Evolutionary conservation across 2,329 filamentous ascomycete genomes (phyloP).

Genomic region (Stemphylium vesicarium): DNA sequence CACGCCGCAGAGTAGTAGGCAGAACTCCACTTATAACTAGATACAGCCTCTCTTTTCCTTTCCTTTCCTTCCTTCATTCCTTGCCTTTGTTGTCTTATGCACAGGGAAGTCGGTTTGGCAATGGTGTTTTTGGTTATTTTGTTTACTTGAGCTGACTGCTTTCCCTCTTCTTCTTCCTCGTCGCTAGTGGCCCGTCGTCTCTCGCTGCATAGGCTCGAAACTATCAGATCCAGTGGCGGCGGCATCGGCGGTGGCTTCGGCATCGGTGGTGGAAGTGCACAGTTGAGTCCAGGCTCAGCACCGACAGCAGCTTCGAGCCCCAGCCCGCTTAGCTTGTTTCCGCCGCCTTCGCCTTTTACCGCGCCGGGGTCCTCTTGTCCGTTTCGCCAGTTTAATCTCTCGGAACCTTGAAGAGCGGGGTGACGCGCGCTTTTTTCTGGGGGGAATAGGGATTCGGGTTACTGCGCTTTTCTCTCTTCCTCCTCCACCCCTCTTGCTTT

Average conservation of each 20-base stretch:
- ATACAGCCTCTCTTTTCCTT: not conserved
- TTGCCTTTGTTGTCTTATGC: not conserved
- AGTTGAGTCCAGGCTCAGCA: not conserved
- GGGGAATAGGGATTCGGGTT: too few species aligned
- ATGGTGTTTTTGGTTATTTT: not conserved
- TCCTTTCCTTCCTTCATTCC: not conserved
- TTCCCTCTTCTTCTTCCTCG: not conserved
- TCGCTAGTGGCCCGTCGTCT: conserved; percentile 10
- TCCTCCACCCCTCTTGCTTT: not conserved
- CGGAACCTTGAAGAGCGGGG: conserved; percentile 16
- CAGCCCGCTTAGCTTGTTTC: not conserved
- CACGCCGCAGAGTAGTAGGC: conserved; percentile 30
- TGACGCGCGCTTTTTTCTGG: too few species aligned
- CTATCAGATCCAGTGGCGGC: not conserved
- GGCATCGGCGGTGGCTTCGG: too few species aligned
- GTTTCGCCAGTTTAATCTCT: conserved; percentile 10
- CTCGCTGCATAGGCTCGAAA: conserved; percentile 4
- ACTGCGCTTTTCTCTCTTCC: too few species aligned
- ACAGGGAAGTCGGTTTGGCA: not conserved
- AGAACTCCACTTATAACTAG: conserved; percentile 46
- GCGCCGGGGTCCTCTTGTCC: not conserved
- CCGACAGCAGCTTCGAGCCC: not conserved
- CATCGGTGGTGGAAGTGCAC: too few species aligned
- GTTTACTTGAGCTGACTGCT: conserved; percentile 12
- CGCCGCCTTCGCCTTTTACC: not conserved